Evolutionary conservation across 805 yeast genomes (phyloP), one percentile per base, ranked within the genome.

Genomic region (Isabelozyma gotoi): DNA sequence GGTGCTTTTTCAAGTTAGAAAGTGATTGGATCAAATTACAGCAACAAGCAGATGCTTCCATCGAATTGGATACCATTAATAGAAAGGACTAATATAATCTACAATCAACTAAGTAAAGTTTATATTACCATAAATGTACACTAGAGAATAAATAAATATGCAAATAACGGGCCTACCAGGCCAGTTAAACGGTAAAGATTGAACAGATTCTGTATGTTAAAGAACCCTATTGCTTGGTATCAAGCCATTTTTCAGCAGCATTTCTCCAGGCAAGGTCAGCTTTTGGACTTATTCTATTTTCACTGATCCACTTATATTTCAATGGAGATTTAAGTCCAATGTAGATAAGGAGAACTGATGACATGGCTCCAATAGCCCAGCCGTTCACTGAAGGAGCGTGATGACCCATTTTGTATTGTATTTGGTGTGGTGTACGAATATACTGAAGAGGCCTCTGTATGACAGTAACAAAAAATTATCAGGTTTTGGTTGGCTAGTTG

Each of bases 1-100:
- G 99, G 99, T 80, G 90, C 34, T 77, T 88, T 47, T 70, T 92
- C 58, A 84, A 94, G 56, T 67, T 91, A 14, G 98, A 94, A 52
- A 79, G 85, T 21, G 97, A 92, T 58, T 82, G 71, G 60, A 47
- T 60, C 39, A 71, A 69, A 47, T 49, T 67, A 24, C 60, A 53
- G 27, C 41, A 40, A 15, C 46, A 40, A 12, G 59, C 51, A 29
- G 38, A 11, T 14, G 31, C 7, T 20, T n/a, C 17, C 32, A 17
- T 34, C 8, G 36, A 34, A 34, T 34, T 34, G 17, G 19, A 16
- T 17, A 34, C 3, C n/a, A 34, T 34, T 12, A 17, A 34, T 17
- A 34, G 17, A 17, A 14, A 14, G n/a, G 24, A 17, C 8, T 32
- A 32, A 17, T 17, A 10, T n/a, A n/a, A n/a, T n/a, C n/a, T n/a